Conservation (phyloP, 2,329 filamentous ascomycete genomes). For the Alternaria sp. region DNA sequence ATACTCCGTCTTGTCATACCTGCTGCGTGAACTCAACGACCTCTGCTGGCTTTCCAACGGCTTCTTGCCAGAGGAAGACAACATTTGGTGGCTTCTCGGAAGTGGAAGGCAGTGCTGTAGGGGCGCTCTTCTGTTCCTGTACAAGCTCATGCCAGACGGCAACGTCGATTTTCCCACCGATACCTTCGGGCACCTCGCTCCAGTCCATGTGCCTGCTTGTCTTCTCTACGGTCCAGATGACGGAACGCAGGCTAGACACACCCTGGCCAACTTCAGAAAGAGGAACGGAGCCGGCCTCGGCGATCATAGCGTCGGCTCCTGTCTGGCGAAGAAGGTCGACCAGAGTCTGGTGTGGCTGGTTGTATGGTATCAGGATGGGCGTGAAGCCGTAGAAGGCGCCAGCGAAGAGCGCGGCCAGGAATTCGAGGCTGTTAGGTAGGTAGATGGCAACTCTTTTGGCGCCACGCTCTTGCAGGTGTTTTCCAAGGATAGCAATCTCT, state of each 20-base stretch:
- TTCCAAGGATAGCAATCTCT: slow-evolving; percentile 88
- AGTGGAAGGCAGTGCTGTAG: slow-evolving; percentile 70
- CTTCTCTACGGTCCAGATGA: slow-evolving; percentile 93
- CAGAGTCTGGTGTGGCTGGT: slow-evolving; percentile 74
- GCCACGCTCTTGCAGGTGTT: slow-evolving; percentile 74
- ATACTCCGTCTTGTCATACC: slow-evolving; percentile 47
- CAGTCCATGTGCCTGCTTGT: slow-evolving; percentile 94
- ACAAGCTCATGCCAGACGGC: slow-evolving; percentile 94
- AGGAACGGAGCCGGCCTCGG: slow-evolving; percentile 86
- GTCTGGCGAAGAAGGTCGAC: slow-evolving; percentile 76
- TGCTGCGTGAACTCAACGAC: slow-evolving; percentile 83
- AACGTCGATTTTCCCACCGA: slow-evolving; percentile 78
- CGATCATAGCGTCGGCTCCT: slow-evolving; percentile 82
- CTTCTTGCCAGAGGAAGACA: slow-evolving; percentile 72
- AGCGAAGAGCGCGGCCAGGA: slow-evolving; percentile 81
- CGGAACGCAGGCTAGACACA: slow-evolving; percentile 74
- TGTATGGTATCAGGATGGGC: slow-evolving; percentile 85
- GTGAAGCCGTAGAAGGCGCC: slow-evolving; percentile 90
- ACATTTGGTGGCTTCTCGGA: slow-evolving; percentile 62
- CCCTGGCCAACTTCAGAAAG: slow-evolving; percentile 75
- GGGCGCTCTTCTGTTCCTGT: slow-evolving; percentile 66
- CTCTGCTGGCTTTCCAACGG: slow-evolving; percentile 62
- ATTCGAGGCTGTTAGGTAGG: slow-evolving; percentile 91
- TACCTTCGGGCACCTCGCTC: slow-evolving; percentile 84
- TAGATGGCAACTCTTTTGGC: slow-evolving; percentile 84